Evolutionary conservation across 176 grass and related monocot genomes (phyloP), one percentile per base, ranked within the genome.

Genomic region (Cenchrus fungigraminus): DNA sequence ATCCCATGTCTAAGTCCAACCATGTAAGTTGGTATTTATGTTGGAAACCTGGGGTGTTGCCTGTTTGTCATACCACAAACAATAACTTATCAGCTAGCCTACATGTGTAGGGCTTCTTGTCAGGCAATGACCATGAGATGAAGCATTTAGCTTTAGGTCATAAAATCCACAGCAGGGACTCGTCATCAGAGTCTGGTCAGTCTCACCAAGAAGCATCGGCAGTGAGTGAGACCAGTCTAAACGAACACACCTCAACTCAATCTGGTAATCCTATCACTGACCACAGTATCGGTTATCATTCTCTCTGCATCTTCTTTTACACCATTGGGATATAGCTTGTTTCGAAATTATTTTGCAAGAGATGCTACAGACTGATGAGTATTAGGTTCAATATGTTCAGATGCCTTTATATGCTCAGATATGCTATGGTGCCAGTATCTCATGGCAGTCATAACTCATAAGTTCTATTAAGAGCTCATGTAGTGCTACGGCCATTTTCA

Each of bases 171-270:
- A 58, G 88, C 47, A 85, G 20, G 52, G 88, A 97, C 63, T 86
- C 82, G 5, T 86, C 83, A 28, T 88, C 91, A 80, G 85, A 89
- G 37, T 95, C 91, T 65, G 84, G 65, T 67, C 76, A 59, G 57
- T 90, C 92, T 51, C 82, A 85, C 53, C 94, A 91, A 86, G 91
- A 94, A 87, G 86, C 81, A 78, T 92, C 97, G 12, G 90, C 80
- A 89, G 82, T 76, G 76, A 97, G 90, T 63, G 88, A 94, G 43
- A 82, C 82, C 74, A 94, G 82, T 88, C 79, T 80, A 70, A 87
- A 89, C 70, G 92, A 91, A 74, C 71, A 89, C 13, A 67, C 81
- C 54, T 67, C 90, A 60, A 67, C 71, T 42, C 91, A 94, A 73
- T 94, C 94, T 74, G 97, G 97, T 99, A 94, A 51, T 71, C 15